Evolutionary conservation across 495 filamentous ascomycete genomes (phyloP), one percentile per base, ranked within the genome.

Genomic region (Entonaema liquescens): DNA sequence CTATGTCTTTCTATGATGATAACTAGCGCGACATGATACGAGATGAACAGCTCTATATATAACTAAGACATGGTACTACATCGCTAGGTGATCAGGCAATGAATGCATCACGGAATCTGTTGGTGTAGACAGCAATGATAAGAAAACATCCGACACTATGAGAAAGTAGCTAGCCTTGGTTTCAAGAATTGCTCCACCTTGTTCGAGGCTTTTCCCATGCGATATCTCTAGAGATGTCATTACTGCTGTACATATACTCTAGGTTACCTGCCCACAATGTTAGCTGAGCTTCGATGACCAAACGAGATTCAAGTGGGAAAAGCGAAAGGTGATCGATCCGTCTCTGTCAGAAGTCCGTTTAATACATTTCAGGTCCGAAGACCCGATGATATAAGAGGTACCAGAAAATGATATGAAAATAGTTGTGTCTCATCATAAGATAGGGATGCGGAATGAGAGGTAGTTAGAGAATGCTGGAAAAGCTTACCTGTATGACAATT

Each of bases 301-400:
- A 7, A 29, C 25, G 8, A 5, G 26, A 50, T 50, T 42, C 11
- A 56, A 26, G 60, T 21, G 23, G 9, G 49, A 21, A 26, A 66
- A 57, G 9, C 15, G 7, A 42, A 65, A 65, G 17, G 17, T 15
- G 31, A 59, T 31, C 9, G 53, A 26, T 66, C 59, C 58, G 23
- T 67, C 63, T 76, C 61, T 40, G 36, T 87, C 86, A 88, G 86
- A 88, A 87, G 85, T 87, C 84, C 83, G 70, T 74, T 87, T 76
- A 79, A 86, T 86, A 87, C 86, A 88, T 87, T 70, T 84, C 77
- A 78, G 61, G 74, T 74, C 77, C 66, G 74, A 79, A 77, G 76
- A 74, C 77, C 75, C 81, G 75, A 77, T 89, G 83, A 87, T 83
- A 87, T 86, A 87, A 89, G 87, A 88, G 87, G 86, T 89, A 84